A percentile compares a stretch with the other conserved stretches of the same genome.
phyloP scores from a whole-genome alignment of 2,329 filamentous ascomycete genomes.

The Colletotrichum tabaci region DNA sequence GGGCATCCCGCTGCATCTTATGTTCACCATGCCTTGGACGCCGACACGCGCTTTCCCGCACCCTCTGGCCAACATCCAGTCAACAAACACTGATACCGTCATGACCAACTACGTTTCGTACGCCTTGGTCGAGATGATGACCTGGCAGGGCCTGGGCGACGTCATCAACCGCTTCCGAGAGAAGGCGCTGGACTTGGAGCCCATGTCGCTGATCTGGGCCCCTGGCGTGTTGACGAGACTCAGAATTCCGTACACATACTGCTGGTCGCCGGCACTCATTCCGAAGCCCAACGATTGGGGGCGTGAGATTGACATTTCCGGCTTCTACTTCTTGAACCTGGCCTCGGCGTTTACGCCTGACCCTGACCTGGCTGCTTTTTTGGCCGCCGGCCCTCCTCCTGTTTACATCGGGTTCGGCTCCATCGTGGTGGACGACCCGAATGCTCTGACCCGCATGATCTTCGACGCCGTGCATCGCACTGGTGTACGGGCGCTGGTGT shows the following conservation, averaged over 20 bases:
- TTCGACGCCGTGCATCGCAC: conserved; percentile 78
- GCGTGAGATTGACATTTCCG: conserved; percentile 78
- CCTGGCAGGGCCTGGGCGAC: conserved; percentile 93
- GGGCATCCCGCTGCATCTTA: conserved; percentile 83
- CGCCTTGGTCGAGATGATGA: conserved; percentile 89
- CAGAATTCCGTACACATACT: conserved; percentile 89
- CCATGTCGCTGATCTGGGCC: conserved; percentile 85
- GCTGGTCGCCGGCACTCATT: conserved; percentile 89
- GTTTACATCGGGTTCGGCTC: conserved; percentile 89
- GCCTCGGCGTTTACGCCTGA: conserved; percentile 77
- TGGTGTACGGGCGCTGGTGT: conserved; percentile 84
- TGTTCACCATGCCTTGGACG: conserved; percentile 97
- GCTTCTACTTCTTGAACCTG: conserved; percentile 82
- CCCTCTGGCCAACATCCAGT: conserved; percentile 85
- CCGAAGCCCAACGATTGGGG: conserved; percentile 85
- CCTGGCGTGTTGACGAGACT: conserved; percentile 84
- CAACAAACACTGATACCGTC: conserved; percentile 81
- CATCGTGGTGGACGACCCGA: conserved; percentile 84
- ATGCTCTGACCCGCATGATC: conserved; percentile 78
- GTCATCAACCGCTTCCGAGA: conserved; percentile 90
- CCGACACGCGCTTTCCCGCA: conserved; percentile 89
- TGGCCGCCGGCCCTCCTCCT: conserved; percentile 78
- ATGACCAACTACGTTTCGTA: conserved; percentile 89
- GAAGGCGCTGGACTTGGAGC: conserved; percentile 80
- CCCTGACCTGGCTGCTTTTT: conserved; percentile 75